Evolutionary conservation across 2,329 filamentous ascomycete genomes (phyloP), one percentile per base, ranked within the genome.

Genomic region (Nigrograna mackinnonii): DNA sequence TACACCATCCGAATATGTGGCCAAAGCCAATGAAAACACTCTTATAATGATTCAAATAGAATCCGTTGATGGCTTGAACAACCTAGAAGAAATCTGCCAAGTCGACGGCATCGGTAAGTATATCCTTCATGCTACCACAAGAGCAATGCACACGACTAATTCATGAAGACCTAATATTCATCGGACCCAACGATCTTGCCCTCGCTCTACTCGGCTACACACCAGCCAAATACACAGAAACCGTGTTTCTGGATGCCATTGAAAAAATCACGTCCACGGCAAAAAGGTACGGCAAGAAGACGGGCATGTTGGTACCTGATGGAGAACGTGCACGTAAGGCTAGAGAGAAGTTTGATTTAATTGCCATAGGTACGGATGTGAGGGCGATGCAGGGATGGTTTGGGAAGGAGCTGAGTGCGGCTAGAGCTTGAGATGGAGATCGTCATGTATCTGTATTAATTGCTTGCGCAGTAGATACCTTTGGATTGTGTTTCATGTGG

Each of bases 11-110:
- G 77, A 80, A 46, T 83, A 83, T 49, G 72, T 82, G 37, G 74
- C 79, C 52, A 73, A 79, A 30, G 79, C 79, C 35, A 82, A 83
- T 55, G 71, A 74, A 6, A 74, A 74, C 22, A 71, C 86, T 17
- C 60, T 86, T 44, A 84, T 80, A 12, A 83, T 85, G 68, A 80
- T 86, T 11, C 84, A 86, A 62, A 86, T 87, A 38, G 84, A 87
- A 67, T 86, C 84, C 0, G 70, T 72, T 46, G 82, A 85, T 59
- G 83, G 83, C 1, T 68, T 86, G 12, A 77, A 74, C 35, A 75
- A 76, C 39, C 67, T 86, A 1, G 82, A 85, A 22, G 79, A 78
- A 35, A 86, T 87, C 60, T 82, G 81, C 30, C 72, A 77, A 14
- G 71, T 84, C 17, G 67, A 80, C 3, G 81, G 80, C 3, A 71